Evolutionary conservation across 2,329 filamentous ascomycete species (phyloP).

Genomic region (Paecilomyces niveus): DNA sequence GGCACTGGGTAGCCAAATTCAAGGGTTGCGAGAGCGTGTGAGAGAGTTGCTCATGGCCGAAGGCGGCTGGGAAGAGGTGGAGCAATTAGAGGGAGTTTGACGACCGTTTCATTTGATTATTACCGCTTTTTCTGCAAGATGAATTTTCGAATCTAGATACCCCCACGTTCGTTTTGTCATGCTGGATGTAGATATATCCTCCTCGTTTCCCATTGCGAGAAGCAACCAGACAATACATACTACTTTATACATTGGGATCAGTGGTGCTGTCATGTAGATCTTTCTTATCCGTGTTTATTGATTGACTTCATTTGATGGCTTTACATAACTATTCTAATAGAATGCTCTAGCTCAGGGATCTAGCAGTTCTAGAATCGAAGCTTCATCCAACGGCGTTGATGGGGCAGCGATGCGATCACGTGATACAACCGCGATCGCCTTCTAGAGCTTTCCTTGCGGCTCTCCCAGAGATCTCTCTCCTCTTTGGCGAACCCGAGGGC

Average conservation of each 20-base stretch:
- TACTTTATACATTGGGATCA: not conserved
- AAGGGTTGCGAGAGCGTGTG: constrained; percentile 65
- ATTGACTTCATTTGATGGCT: not conserved
- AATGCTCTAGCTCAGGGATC: not conserved
- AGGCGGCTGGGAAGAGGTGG: constrained; percentile 81
- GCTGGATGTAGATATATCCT: not conserved
- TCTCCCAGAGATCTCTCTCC: constrained; percentile 6
- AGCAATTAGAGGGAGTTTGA: constrained; percentile 42
- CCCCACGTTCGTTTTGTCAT: constrained; percentile 1
- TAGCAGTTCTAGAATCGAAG: not conserved
- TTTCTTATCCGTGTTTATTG: not conserved
- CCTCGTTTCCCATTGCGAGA: not conserved
- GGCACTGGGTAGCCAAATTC: constrained; percentile 72
- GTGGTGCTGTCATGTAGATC: not conserved
- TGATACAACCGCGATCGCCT: constrained; percentile 16
- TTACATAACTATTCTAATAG: not conserved
- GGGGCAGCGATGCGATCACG: not conserved
- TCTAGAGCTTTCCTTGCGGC: constrained; percentile 34
- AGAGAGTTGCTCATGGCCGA: constrained; percentile 64
- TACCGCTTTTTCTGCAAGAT: constrained; percentile 1
- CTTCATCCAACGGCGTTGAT: not conserved
- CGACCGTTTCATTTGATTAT: constrained; percentile 23
- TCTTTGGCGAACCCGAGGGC: not conserved
- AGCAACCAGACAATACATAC: not conserved
- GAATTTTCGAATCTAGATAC: constrained; percentile 1